Conservation (phyloP, 2,329 filamentous ascomycete species). For the Albifimbria verrucaria region DNA sequence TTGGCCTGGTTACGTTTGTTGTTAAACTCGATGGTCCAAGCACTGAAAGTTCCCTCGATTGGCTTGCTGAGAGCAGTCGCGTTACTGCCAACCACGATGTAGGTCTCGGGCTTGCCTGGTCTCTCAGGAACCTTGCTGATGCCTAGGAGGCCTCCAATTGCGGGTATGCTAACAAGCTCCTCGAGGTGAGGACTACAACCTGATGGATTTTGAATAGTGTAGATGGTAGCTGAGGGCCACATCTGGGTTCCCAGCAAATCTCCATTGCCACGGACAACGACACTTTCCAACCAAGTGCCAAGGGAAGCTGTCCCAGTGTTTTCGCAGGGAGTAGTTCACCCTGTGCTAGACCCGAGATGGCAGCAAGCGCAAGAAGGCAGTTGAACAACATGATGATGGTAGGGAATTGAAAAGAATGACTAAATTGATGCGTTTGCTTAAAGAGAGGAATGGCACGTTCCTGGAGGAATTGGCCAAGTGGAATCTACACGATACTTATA, state of each 20-base stretch:
- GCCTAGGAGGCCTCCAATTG: slow-evolving; percentile 12
- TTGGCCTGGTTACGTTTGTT: slow-evolving; percentile 1
- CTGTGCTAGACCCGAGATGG: slow-evolving; percentile 4
- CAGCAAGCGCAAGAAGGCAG: neutral
- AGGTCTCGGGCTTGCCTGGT: slow-evolving; percentile 6
- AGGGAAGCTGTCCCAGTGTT: slow-evolving; percentile 9
- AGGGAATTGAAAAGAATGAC: no score
- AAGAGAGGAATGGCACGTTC: no score
- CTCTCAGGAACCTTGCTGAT: slow-evolving; percentile 9
- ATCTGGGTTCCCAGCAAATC: slow-evolving; percentile 13
- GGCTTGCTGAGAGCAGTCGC: slow-evolving; percentile 6
- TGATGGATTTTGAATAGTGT: slow-evolving; percentile 11
- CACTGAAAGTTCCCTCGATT: slow-evolving; percentile 9
- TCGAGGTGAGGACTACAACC: slow-evolving; percentile 5
- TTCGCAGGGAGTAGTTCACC: slow-evolving; percentile 9
- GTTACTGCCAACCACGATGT: slow-evolving; percentile 15
- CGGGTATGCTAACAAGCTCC: slow-evolving; percentile 13
- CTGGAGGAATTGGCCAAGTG: no score
- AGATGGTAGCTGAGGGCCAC: slow-evolving; percentile 11
- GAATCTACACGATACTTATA: no score
- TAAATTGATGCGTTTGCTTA: no score
- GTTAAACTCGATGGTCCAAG: slow-evolving; percentile 8
- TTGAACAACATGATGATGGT: slow-evolving; percentile 8
- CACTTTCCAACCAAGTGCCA: slow-evolving; percentile 16
- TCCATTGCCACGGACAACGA: slow-evolving; percentile 13